phyloP scores from a whole-genome alignment of 805 yeast species.

The Wickerhamomyces xylosicus region DNA sequence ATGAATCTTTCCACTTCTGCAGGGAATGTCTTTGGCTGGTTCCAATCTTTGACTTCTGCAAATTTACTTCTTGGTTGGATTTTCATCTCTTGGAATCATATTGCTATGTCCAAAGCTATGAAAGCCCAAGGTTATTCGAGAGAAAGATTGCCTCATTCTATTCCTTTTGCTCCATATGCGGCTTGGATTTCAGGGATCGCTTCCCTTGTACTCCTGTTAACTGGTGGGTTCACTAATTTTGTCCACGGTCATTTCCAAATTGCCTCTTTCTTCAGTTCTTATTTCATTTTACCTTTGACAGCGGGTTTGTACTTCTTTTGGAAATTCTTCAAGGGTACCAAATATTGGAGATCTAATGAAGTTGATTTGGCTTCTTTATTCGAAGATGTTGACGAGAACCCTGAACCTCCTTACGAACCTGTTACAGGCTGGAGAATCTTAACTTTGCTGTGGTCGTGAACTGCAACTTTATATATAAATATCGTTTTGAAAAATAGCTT shows the following conservation, averaged over 20 bases:
- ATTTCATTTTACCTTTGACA: constrained; percentile 17
- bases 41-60: constrained; percentile 22
- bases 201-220: constrained; percentile 20
- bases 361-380: constrained; percentile 28
- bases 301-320: constrained; percentile 20
- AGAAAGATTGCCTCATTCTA: constrained; percentile 6
- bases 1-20: constrained; percentile 19
- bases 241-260: constrained; percentile 19
- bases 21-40: constrained; percentile 24
- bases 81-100: constrained; percentile 21
- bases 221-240: constrained; percentile 25
- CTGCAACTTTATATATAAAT: no score
- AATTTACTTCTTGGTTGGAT: constrained; percentile 22
- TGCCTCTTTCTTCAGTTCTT: constrained; percentile 6
- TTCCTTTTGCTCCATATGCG: constrained; percentile 11
- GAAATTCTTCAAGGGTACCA: constrained; percentile 23
- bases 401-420: constrained; percentile 14
- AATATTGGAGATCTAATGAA: constrained; percentile 23
- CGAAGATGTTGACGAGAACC: constrained; percentile 20
- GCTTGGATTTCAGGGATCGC: constrained; percentile 22
- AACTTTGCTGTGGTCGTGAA: constrained; percentile 8
- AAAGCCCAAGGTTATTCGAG: constrained; percentile 23
- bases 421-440: constrained; percentile 8
- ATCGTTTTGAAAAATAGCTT: no score
- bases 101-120: constrained; percentile 23